Base-by-base conservation (phyloP, 768 basidiomycete species). In the Gymnopilus junonius region DNA sequence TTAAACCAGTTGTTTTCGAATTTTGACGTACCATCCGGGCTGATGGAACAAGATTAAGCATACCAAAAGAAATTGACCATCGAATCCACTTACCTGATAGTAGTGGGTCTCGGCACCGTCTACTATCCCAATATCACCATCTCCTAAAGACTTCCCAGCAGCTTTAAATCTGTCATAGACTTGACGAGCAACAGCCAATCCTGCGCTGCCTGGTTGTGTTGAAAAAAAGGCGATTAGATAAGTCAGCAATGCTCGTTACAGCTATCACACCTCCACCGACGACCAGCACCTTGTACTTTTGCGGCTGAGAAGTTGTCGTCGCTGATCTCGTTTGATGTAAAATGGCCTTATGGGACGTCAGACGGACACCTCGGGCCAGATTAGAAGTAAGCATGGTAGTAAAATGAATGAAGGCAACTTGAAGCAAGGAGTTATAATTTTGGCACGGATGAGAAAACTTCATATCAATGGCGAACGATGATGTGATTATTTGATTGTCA, bases 1-100 rank as follows among this genome's bases (percentile, higher is more conserved):
- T 11, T 51, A n/a, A n/a, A n/a, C n/a, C 32, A 43, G 35, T 23
- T 35, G 21, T 42, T n/a, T 25, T 17, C 23, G 10, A 20, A 45
- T n/a, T 32, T n/a, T 20, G 25, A 67, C 80, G 70, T 75, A 93
- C 93, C 96, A 98, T 77, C 96, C 97, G 21, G 97, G 97, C 87
- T 96, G 61, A 53, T 20, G 63, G 15, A 5, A 8, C 43, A 58
- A 62, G 21, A 27, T 48, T 61, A 3, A 40, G 29, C 25, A n/a
- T 43, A 25, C 14, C 29, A 31, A 55, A 60, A 37, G 35, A 55
- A 20, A 32, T 48, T 27, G 21, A 54, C 17, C 29, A 40, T 21
- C 10, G 25, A 4, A 8, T 14, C 3, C 25, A 27, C 76, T 60
- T 76, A 89, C 90, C 79, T 93, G 90, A 77, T 97, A 98, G 74